Base-by-base conservation (phyloP, 371 early-diverging fungal species). In the Mucor irregularis region DNA sequence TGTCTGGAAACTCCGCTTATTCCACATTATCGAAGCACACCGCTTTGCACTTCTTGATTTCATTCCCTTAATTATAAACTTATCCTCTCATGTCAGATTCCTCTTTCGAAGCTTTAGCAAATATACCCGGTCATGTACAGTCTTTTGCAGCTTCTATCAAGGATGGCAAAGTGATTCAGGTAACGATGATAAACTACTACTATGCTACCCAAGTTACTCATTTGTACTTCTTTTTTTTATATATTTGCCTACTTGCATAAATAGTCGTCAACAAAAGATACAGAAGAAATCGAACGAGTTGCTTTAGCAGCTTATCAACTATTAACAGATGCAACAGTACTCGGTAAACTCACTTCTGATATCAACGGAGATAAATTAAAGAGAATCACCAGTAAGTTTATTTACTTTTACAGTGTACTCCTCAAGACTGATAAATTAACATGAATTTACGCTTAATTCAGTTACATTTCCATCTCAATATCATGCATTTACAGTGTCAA, bases 31-130 rank as follows among this genome's bases (percentile, higher is more conserved):
- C n/a, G n/a, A n/a, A n/a, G n/a, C n/a, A n/a, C n/a, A n/a, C n/a
- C n/a, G n/a, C n/a, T n/a, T n/a, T n/a, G n/a, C n/a, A n/a, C n/a
- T n/a, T n/a, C n/a, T n/a, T n/a, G n/a, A n/a, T n/a, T n/a, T n/a
- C n/a, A 34, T 34, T 34, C 6, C n/a, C n/a, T 34, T 34, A 34
- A 10, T 34, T 38, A 16, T 39, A 28, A 22, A 43, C 28, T 21
- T n/a, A n/a, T n/a, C n/a, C n/a, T n/a, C n/a, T 39, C 8, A 68
- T 68, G 69, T 40, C 55, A 29, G 69, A 68, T 52, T 17, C 61
- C n/a, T 47, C 45, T 4, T 61, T 64, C 53, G 69, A 68, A 43
- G 53, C 64, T 6, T 49, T 68, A 31, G 28, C 64, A 4, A 53
- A 48, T 17, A 43, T 60, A 31, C 58, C 69, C n/a, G 51, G 51